Percentiles rank a stretch among this genome's conserved stretches.
Evolutionary conservation across 495 filamentous ascomycete genomes (phyloP).

Genomic region (Xylaria curta): DNA sequence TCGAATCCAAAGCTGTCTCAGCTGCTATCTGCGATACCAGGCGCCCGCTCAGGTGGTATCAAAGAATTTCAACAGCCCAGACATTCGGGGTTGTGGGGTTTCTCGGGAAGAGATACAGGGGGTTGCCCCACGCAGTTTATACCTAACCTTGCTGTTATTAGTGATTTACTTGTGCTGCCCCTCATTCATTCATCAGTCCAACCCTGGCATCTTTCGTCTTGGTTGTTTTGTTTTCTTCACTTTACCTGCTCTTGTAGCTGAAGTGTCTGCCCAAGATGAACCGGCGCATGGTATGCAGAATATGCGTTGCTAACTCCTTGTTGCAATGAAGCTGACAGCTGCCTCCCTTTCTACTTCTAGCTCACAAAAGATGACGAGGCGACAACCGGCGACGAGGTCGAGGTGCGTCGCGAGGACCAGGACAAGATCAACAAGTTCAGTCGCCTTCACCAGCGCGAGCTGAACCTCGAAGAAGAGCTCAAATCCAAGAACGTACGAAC

Average conservation of each 20-base stretch:
- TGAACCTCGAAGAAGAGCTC: constrained; percentile 77
- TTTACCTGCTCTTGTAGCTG: not conserved
- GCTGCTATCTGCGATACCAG: not conserved
- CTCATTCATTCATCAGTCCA: not conserved
- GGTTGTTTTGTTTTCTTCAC: not conserved
- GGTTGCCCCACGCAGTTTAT: constrained; percentile 14
- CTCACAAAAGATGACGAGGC: constrained; percentile 92
- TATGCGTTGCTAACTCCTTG: too few species aligned
- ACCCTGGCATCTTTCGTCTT: not conserved
- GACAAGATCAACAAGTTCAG: constrained; percentile 99
- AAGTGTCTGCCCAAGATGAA: constrained; percentile 36
- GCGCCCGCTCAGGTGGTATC: not conserved
- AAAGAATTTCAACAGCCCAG: constrained; percentile 3
- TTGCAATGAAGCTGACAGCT: constrained; percentile 28
- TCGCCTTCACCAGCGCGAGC: constrained; percentile 86
- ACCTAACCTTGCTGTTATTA: not conserved
- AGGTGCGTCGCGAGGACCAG: constrained; percentile 95
- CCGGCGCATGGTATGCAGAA: constrained; percentile 48
- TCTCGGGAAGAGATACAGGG: constrained; percentile 14
- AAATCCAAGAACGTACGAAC: constrained; percentile 76
- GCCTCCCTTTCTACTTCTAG: constrained; percentile 51
- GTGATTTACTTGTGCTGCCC: not conserved
- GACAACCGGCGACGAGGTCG: constrained; percentile 72
- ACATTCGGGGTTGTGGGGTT: constrained; percentile 23
- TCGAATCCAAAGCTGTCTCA: not conserved